Evolutionary conservation across 352 stramenopile genomes (phyloP).

Genomic region (Phytophthora palmivora): DNA sequence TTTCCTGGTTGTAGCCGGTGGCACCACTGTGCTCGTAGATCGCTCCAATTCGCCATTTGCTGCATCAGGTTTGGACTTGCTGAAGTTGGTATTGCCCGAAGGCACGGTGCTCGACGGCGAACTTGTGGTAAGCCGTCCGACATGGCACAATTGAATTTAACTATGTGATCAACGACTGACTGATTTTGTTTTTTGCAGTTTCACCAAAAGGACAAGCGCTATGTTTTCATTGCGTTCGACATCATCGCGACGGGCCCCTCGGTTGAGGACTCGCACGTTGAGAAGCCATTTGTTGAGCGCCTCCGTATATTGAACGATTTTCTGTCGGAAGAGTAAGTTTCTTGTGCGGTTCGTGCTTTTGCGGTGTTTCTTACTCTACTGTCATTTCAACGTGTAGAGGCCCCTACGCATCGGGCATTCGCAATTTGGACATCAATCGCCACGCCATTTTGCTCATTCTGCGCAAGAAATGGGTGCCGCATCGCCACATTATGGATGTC

Average conservation of each 20-base stretch:
- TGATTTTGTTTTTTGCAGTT: conserved; percentile 53
- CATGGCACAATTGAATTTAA: neutral
- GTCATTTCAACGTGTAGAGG: conserved; percentile 45
- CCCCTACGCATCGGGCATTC: conserved; percentile 71
- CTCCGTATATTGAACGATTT: conserved; percentile 86
- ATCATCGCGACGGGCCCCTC: conserved; percentile 85
- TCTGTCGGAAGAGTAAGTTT: conserved; percentile 81
- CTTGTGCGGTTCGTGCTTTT: neutral
- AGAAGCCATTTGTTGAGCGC: conserved; percentile 83
- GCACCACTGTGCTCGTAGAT: conserved; percentile 75
- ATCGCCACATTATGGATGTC: conserved; percentile 84
- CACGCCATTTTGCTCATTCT: conserved; percentile 78
- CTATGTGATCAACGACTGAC: conserved; percentile 6
- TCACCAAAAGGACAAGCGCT: conserved; percentile 82
- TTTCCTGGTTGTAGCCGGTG: conserved; percentile 86
- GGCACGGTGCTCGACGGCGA: conserved; percentile 92
- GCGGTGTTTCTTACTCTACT: conserved; percentile 3
- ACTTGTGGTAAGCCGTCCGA: conserved; percentile 67
- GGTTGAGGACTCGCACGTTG: conserved; percentile 75
- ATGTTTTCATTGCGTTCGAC: conserved; percentile 92
- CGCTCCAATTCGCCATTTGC: conserved; percentile 83
- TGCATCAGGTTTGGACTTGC: conserved; percentile 76
- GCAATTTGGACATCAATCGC: conserved; percentile 66
- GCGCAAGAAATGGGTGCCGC: conserved; percentile 85
- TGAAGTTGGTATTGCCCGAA: conserved; percentile 84